phyloP scores from a whole-genome alignment of 2,329 filamentous ascomycete species.

The Talaromyces sp. region DNA sequence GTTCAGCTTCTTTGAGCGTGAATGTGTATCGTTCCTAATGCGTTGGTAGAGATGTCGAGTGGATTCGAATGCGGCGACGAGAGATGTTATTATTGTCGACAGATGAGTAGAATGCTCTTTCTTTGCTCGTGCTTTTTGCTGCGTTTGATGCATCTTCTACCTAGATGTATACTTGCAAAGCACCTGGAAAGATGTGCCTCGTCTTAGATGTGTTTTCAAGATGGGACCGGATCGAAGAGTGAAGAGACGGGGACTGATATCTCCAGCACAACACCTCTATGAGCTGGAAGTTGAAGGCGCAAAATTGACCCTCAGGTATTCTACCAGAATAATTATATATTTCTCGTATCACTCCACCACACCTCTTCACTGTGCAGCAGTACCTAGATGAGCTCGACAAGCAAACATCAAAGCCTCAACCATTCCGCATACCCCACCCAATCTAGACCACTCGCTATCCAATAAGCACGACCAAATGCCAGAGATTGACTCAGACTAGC shows the following conservation, averaged over 20 bases:
- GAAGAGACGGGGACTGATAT: not conserved
- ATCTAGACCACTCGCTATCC: not conserved
- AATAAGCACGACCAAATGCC: not conserved
- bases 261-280: not conserved
- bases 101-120: not conserved
- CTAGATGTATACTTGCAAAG: not conserved
- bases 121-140: not conserved
- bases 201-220: no score
- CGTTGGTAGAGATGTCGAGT: constrained; percentile 10
- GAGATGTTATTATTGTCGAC: constrained; percentile 7
- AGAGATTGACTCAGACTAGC: not conserved
- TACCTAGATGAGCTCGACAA: not conserved
- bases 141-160: not conserved
- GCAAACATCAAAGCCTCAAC: not conserved
- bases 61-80: constrained; percentile 11
- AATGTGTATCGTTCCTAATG: constrained; percentile 1
- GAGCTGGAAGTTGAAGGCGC: not conserved
- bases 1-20: constrained; percentile 25
- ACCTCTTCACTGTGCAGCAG: not conserved
- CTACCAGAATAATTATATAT: not conserved
- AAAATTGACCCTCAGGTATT: not conserved
- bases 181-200: not conserved
- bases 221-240: not conserved
- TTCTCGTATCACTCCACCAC: not conserved
- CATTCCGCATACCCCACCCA: not conserved